Base-by-base conservation (phyloP, 495 filamentous ascomycete species). In the Evernia prunastri region DNA sequence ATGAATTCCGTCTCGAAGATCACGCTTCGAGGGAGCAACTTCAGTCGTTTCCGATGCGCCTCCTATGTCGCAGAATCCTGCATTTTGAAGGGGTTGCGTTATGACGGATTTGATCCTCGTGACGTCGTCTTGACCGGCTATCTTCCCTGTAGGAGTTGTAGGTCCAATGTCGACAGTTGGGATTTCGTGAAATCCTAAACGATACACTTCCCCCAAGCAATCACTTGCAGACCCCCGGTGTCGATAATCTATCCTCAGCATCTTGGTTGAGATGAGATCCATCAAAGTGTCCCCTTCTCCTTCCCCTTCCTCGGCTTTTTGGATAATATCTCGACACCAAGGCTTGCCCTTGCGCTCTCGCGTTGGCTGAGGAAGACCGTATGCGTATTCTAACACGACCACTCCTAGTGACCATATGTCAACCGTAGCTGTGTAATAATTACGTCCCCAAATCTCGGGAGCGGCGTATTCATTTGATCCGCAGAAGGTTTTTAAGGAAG, bases 391-490 rank as follows among this genome's bases (percentile, higher is more conserved):
- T 43, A 67, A 60, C 11, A 64, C 43, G 43, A 67, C 33, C 20
- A 65, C 56, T 60, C 40, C 42, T 29, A 67, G 25, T 60, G 18
- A 65, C 37, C 56, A 65, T 45, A 67, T 45, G 27, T 67, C 45
- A 36, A 67, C 37, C 7, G 25, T 53, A 33, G 56, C n/a, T 18
- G 42, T 67, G 29, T 67, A 67, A 58, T 58, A 27, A 35, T 40
- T 7, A 58, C 25, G 33, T 40, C 13, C 33, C 7, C n/a, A 58
- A 58, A 58, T 58, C 56, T 58, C 20, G n/a, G n/a, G n/a, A n/a
- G n/a, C n/a, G n/a, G n/a, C n/a, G n/a, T n/a, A n/a, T n/a, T n/a
- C n/a, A n/a, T n/a, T n/a, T n/a, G n/a, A n/a, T n/a, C n/a, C n/a
- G n/a, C n/a, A n/a, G n/a, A n/a, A n/a, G n/a, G n/a, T n/a, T n/a